Base-by-base conservation (phyloP, 2,329 filamentous ascomycete species). In the Pseudocercospora cruenta region DNA sequence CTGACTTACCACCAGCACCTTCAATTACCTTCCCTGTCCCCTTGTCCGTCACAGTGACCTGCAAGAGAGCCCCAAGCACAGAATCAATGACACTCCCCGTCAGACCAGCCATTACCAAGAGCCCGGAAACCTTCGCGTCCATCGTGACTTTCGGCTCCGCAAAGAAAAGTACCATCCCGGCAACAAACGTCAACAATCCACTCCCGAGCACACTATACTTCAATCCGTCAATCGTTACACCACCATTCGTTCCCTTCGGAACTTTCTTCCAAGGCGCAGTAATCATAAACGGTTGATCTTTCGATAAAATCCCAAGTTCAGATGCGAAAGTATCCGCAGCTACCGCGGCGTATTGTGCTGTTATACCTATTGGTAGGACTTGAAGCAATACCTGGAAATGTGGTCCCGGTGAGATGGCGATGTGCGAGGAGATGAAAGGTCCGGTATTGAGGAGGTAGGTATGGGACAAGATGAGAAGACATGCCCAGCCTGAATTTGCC, bases 281-380 rank as follows among this genome's bases (percentile, higher is more conserved):
- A 76, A 99, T 94, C 43, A 99, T 87, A 39, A 94, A 88, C 8
- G 95, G 95, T 53, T 87, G 82, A 24, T 85, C 85, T 66, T 85
- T 87, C 6, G 94, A 91, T 12, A 99, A 84, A 64, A 99, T 99
- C 14, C 95, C 95, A 21, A 99, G 88, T 81, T 99, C 95, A 10
- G 93, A 97, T 64, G 91, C 94, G 78, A 97, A 95, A 0, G 95
- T 99, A 78, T 99, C 95, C 58, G 94, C 92, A 21, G 93, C 89
- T 9, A 96, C 93, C 58, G 92, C 92, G 26, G 93, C 94, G 75
- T 99, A 99, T 81, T 81, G 83, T 71, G 81, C 82, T 33, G 84
- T 79, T 58, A 84, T 83, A 7, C 83, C 83, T 7, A 84, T 77
- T 0, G 83, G 78, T 33, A 84, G 72, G 1, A 81, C 70, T 68